Evolutionary conservation across 345 rosid genomes (phyloP), one percentile per base, ranked within the genome.

Genomic region (Lepidium africanum): DNA sequence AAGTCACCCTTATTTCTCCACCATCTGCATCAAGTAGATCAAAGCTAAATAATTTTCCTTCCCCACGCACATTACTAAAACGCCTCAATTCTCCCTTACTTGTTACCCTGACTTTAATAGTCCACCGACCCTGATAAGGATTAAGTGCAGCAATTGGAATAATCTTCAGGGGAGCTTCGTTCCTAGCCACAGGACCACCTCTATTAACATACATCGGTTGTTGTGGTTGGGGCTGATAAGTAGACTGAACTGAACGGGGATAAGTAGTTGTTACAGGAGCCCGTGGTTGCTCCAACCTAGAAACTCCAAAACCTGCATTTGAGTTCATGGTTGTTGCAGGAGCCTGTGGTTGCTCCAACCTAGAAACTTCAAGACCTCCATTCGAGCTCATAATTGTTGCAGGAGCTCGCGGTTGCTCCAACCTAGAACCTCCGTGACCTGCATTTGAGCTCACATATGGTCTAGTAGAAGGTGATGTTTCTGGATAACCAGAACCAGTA

Each of bases 121-220:
- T 86, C 99, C 99, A 91, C 77, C 89, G 78, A 25, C 88, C 84
- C 74, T 80, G 91, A 75, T 93, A 93, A n/a, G 97, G 97, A 80
- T 88, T 88, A 51, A 93, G 77, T 36, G 96, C 88, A 77, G 86
- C 72, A 41, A 93, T 87, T 1, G 99, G 99, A 76, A 85, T 64
- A 58, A 85, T 78, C 81, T 86, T 85, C 0, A 86, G 79, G 12
- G 87, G 82, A 68, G 89, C 89, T 69, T 88, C 96, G 25, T 78
- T 87, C 80, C 71, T 88, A 38, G 83, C 81, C 55, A 80, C 84
- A n/a, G 89, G 88, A 50, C 92, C 94, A 50, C 92, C 94, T 69
- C 84, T 78, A 75, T 90, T 90, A 55, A 42, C 57, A 59, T 85
- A 88, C 86, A 82, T 77, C 6, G 90, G 79, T 59, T 86, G 79